Evolutionary conservation across 2,329 filamentous ascomycete species (phyloP).

Genomic region (Hymenoscyphus infarciens): DNA sequence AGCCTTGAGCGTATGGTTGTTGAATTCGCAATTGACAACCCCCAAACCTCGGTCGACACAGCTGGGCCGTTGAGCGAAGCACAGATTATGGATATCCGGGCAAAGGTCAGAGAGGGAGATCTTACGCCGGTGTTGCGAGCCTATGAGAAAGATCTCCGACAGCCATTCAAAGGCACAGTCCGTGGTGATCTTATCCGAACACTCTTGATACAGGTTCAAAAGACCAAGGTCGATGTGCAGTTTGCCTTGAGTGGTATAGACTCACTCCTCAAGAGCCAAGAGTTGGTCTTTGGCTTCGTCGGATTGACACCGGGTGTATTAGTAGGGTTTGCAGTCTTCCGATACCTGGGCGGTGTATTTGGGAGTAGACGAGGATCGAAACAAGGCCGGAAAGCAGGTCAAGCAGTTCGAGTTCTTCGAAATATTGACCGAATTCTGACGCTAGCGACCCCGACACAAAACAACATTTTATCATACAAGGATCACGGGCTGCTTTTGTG

Average conservation of each 20-base stretch:
- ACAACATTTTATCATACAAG: conserved; percentile 79
- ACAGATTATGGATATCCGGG: conserved; percentile 70
- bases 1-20: conserved; percentile 97
- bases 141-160: conserved; percentile 84
- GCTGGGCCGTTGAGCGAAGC: conserved; percentile 55
- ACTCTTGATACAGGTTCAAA: conserved; percentile 93
- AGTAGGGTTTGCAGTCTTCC: conserved; percentile 69
- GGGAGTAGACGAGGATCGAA: conserved; percentile 67
- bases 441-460: conserved; percentile 64
- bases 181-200: conserved; percentile 85
- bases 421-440: conserved; percentile 82
- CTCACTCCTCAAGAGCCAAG: conserved; percentile 88
- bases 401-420: conserved; percentile 73
- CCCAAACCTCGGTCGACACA: conserved; percentile 52
- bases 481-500: conserved; percentile 88
- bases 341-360: conserved; percentile 68
- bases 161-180: conserved; percentile 76
- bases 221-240: conserved; percentile 98
- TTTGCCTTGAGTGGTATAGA: conserved; percentile 96
- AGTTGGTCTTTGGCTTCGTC: conserved; percentile 96
- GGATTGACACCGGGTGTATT: conserved; percentile 91
- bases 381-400: conserved; percentile 61
- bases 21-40: conserved; percentile 86
- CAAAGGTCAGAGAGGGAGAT: conserved; percentile 85
- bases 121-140: conserved; percentile 86